These are phyloP conservation scores for Lipomyces orientalis DNA, from an alignment of 805 yeast genomes.

Conservation along the genomic window DNA sequence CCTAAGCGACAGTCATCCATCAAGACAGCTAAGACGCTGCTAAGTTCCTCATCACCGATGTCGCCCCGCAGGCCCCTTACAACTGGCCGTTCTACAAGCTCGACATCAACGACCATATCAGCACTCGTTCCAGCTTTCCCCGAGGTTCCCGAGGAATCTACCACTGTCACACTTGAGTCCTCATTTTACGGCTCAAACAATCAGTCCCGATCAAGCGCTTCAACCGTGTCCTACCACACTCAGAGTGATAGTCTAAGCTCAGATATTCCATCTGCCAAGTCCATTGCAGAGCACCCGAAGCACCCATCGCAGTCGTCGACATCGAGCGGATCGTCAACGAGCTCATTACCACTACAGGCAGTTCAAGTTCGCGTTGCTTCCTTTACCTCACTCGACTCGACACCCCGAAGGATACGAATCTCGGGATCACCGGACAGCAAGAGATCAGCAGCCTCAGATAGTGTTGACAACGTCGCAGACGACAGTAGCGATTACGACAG, in stretches of 20 bases:
- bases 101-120: background rate
- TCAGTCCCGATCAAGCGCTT: background rate
- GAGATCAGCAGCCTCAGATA: background rate
- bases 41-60: slow-evolving; percentile 3
- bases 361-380: slow-evolving; percentile 18
- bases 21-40: slow-evolving; percentile 17
- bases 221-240: background rate
- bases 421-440: background rate
- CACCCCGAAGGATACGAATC: slow-evolving; percentile 19
- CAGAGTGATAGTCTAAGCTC: slow-evolving; percentile 2
- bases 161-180: background rate
- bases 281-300: background rate
- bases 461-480: background rate
- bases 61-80: background rate
- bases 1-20: slow-evolving; percentile 34
- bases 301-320: background rate
- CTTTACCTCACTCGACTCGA: slow-evolving; percentile 13
- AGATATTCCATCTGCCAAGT: background rate
- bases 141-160: background rate
- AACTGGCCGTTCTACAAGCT: background rate
- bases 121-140: background rate
- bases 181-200: background rate
- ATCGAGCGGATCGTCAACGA: slow-evolving; percentile 11
- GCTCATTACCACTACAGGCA: slow-evolving; percentile 17
- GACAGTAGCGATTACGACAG: slow-evolving; percentile 10